Base-by-base conservation (phyloP, 164 flowering plant species). In the Dillenia suffruticosa region DNA sequence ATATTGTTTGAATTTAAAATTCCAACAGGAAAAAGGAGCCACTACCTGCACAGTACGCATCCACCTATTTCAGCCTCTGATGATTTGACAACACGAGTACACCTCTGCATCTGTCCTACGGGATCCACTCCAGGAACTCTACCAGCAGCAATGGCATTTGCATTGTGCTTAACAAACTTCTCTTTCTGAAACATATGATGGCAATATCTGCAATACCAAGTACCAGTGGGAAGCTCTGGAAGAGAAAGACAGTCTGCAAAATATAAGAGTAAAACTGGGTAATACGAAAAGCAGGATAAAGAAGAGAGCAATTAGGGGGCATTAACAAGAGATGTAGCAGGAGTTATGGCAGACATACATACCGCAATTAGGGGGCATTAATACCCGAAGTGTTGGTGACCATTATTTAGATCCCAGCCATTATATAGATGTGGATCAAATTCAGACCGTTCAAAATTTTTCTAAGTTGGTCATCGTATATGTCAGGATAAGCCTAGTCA, bases 131-230 rank as follows among this genome's bases (percentile, higher is more conserved):
- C 95, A 9, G 71, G 64, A 58, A 87, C 78, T 66, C 97, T 79
- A 43, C 97, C 97, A 69, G 97, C 96, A 16, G 95, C 97, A 10
- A 77, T 58, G 40, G 97, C 95, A 80, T 91, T 81, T 26, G 68
- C 83, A 74, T 85, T 86, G 15, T 57, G 69, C 66, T 72, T 91
- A 9, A 74, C 88, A 67, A 65, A 68, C 51, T 74, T 85, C 52
- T 84, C 93, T 57, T 65, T 78, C 51, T 82, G 69, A 32, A 74
- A 76, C 68, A 73, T 76, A 57, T 70, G 78, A 63, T 69, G 65
- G 73, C 99, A 92, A 63, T 76, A 82, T 66, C 59, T 79, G 57
- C 99, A 92, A 68, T 76, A 79, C 96, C 93, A 92, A 47, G 57
- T 69, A 59, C 82, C 96, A 46, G 50, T 51, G 0, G 92, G 97